Base-by-base conservation (phyloP, 202 grass and related monocot genomes). In the Setaria italica region DNA sequence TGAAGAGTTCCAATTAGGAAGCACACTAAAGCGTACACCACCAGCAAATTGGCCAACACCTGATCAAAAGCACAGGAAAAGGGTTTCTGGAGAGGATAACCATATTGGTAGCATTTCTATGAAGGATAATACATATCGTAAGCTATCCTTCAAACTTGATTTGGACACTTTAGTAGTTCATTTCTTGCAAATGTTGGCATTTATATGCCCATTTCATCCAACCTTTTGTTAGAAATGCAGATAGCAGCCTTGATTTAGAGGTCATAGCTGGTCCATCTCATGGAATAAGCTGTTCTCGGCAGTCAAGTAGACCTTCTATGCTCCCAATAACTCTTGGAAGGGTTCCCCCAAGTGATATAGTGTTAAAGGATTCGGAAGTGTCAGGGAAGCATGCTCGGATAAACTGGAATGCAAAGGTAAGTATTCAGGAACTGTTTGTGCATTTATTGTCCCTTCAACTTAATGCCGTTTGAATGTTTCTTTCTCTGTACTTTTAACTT, bases 331-430 rank as follows among this genome's bases (percentile, higher is more conserved):
- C 88, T 69, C 85, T 97, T 82, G 94, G 94, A 65, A 92, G 94
- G 53, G 88, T 97, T 70, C 81, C 90, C 11, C 88, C 94, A 76
- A 92, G 82, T 85, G 89, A 89, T 82, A 66, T 97, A 55, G 34
- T 92, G 29, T 83, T 97, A 50, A 91, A 89, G 80, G 94, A 94
- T 76, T 88, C 94, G 51, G 92, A 97, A 76, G 94, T 97, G 43
- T 97, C 94, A 66, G 90, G 90, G 77, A 97, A 88, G 65, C 94
- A 97, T 94, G 94, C 94, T 78, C 47, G 21, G 72, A 92, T 97
- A 82, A 94, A 86, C 62, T 97, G 90, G 90, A 97, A 97, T 43
- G 29, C 66, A 20, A 90, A 89, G 71, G 94, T 92, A 89, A 86
- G 78, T 58, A 59, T 79, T 79, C 19, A 67, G 16, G 11, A 63